Percentiles rank a stretch among this genome's conserved stretches.
Evolutionary conservation across 305 asterid species (phyloP).

Genomic region (Solanum hybrid): DNA sequence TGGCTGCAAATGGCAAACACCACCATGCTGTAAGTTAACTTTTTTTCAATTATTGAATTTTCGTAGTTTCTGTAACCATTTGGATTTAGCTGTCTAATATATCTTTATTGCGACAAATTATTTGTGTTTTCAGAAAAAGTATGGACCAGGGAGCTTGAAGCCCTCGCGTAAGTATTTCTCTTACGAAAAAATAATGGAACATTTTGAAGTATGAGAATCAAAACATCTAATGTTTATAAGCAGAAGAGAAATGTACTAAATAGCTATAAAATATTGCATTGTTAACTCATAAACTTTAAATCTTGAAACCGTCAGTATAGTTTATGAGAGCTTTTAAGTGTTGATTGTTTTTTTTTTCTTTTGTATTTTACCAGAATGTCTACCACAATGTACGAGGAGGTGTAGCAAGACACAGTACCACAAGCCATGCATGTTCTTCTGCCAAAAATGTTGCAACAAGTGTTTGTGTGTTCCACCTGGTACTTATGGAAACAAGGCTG

Average conservation of each 20-base stretch:
- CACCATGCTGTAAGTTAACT: slow-evolving; percentile 4
- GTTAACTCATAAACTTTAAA: not conserved
- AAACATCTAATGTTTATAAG: not conserved
- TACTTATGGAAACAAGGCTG: slow-evolving; percentile 36
- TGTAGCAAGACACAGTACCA: slow-evolving; percentile 26
- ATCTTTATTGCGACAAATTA: not conserved
- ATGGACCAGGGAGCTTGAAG: slow-evolving; percentile 8
- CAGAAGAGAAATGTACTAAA: not conserved
- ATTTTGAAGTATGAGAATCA: not conserved
- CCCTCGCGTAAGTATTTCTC: not conserved
- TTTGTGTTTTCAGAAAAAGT: not conserved
- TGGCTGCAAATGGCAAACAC: not conserved
- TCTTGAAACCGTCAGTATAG: fast-evolving
- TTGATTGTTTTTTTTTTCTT: not conserved
- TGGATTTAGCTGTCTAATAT: not conserved
- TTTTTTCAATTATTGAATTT: not conserved
- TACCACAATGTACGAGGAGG: slow-evolving; percentile 19
- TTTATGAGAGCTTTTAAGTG: not conserved
- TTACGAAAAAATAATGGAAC: too few relatives aligned
- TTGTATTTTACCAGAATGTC: slow-evolving; percentile 17
- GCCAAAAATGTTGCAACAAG: slow-evolving; percentile 35
- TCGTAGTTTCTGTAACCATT: not conserved
- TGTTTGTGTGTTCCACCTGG: slow-evolving; percentile 53
- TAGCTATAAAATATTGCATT: not conserved
- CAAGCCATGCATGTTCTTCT: slow-evolving; percentile 40